Evolutionary conservation across 768 basidiomycete species (phyloP), one percentile per base, ranked within the genome.

Genomic region (Podaxis mareebaensis): DNA sequence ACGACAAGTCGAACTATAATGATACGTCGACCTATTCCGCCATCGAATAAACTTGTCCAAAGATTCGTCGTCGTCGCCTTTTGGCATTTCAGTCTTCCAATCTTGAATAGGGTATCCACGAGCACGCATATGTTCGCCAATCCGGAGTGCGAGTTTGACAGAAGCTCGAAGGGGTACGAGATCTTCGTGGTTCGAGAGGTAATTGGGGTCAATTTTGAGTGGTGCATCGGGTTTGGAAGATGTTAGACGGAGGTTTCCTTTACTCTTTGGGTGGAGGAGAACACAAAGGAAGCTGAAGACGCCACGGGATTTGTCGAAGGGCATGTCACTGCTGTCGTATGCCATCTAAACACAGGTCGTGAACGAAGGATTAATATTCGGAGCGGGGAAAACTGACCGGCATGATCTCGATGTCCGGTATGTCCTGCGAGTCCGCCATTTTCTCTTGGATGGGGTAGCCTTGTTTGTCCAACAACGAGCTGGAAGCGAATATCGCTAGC

Each of bases 121-220:
- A 40, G 74, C 70, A 64, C 82, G 80, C 22, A 83, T 64, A 13
- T 73, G 67, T n/a, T 70, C 78, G 0, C 78, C 74, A 49, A 82
- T 76, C 52, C 75, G 78, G 61, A 79, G 69, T 46, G 73, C 59
- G 22, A 83, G 70, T 17, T 74, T 75, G 33, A 79, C 67, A 2
- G 79, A 80, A 26, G 81, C 77, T 7, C 77, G 68, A 28, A 84
- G 74, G 66, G 78, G 81, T 39, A 73, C 67, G 38, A 79, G 58
- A 66, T 83, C 83, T 65, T 81, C 79, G 1, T 69, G 70, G 26
- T 75, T 72, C 51, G 77, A 68, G 53, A 83, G 68, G 61, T 84
- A 83, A 78, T 77, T 79, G 1, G 82, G 82, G 63, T 83, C 71
- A 33, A 83, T 73, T 52, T 68, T 72, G n/a, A 82, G 81, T 58